Conservation (phyloP, 345 rosid genomes). For the Punica granatum region DNA sequence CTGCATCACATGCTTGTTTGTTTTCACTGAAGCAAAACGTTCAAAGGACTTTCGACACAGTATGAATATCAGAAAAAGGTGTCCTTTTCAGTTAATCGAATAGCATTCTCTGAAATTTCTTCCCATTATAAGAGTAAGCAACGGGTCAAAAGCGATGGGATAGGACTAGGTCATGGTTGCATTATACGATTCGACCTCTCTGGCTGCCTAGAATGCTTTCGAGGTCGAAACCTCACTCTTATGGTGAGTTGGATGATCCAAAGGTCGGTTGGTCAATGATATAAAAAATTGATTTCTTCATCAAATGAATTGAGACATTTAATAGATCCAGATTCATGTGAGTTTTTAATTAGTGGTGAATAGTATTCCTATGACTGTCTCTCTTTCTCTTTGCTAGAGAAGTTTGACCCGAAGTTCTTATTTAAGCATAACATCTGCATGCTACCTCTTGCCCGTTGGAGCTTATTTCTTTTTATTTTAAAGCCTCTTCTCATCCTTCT, state of each 20-base stretch:
- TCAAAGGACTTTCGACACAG: too few species aligned
- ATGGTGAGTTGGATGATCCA: constrained; percentile 1
- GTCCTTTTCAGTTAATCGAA: neutral
- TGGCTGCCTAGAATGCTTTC: neutral
- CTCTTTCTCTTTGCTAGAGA: neutral
- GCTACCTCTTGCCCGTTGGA: neutral
- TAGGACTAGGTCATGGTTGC: neutral
- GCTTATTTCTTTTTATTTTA: neutral
- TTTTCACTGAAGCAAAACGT: too few species aligned
- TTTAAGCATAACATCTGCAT: neutral
- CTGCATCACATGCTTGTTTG: too few species aligned
- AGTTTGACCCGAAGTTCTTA: constrained; percentile 10
- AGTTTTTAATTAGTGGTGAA: neutral
- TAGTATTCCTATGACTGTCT: neutral
- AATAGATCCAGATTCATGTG: constrained; percentile 8
- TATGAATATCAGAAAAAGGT: too few species aligned
- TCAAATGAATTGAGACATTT: neutral
- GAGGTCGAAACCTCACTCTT: constrained; percentile 7
- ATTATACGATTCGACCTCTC: neutral
- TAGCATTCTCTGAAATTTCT: neutral
- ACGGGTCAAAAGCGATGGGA: neutral
- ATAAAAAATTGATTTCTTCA: neutral
- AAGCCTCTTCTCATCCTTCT: neutral
- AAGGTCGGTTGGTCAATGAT: neutral
- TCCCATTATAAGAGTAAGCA: neutral